These are phyloP conservation scores for Magnusiomyces magnusii DNA, from an alignment of 1,139 yeast genomes.

Conservation along the genomic window DNA sequence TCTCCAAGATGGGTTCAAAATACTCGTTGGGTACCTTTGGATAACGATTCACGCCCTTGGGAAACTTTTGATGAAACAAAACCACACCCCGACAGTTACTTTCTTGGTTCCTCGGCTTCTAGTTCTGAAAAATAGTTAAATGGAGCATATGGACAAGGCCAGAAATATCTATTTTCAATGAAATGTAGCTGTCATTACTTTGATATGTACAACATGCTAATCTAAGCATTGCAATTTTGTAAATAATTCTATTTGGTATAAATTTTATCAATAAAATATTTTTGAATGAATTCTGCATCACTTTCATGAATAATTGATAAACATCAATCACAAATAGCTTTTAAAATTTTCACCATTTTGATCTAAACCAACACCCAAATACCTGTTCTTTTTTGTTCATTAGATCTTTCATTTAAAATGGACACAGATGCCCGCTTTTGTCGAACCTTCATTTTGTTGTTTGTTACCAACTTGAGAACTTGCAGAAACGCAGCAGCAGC, in stretches of 20 bases:
- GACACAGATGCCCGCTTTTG: neutral
- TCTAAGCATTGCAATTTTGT: no score
- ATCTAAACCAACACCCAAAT: neutral
- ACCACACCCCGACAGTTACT: slow-evolving; percentile 2
- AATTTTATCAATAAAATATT: no score
- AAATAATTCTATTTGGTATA: no score
- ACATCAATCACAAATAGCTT: no score
- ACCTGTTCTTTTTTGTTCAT: neutral
- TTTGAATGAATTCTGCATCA: no score
- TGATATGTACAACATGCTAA: no score
- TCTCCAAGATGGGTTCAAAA: slow-evolving; percentile 46
- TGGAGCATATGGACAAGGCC: neutral
- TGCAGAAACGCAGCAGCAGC: slow-evolving; percentile 1
- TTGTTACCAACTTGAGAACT: slow-evolving; percentile 1
- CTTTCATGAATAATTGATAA: no score
- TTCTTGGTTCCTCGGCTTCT: neutral
- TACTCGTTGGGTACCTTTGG: slow-evolving; percentile 50
- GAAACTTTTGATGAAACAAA: slow-evolving; percentile 31
- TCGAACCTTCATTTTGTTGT: neutral
- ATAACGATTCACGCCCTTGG: slow-evolving; percentile 53
- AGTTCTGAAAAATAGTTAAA: neutral
- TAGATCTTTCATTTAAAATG: neutral
- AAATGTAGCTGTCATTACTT: no score
- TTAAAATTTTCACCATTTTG: no score
- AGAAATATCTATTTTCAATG: no score